Evolutionary conservation across 257 asterid species (phyloP), one percentile per base, ranked within the genome.

Genomic region (Ligustrum vulgare): DNA sequence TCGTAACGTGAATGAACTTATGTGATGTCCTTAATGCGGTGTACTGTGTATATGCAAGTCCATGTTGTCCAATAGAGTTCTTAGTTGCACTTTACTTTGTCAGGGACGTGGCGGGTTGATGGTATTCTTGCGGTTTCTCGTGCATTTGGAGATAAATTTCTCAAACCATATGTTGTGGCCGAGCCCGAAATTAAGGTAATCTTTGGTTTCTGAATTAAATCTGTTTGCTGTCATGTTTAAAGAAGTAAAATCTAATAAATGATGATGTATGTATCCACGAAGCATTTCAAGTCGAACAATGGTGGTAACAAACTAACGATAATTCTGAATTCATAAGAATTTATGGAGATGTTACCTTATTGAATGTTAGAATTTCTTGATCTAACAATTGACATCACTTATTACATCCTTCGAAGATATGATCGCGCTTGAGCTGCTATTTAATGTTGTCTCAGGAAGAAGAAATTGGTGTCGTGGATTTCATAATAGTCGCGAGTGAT

Each of bases 41-140:
- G n/a, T 7, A n/a, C n/a, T 11, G 10, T 51, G n/a, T 7, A n/a
- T 18, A n/a, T 16, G 2, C 1, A 7, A 54, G 25, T 54, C 2
- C 28, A 15, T 41, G 39, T 74, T 70, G 63, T 67, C 3, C 15
- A 35, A 39, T 67, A 16, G 32, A 69, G 23, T 65, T 43, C 63
- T 11, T 39, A 33, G 35, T 37, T 77, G 15, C 34, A 10, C 66
- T 39, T 54, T 34, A 63, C n/a, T 83, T 78, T 32, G 67, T 78
- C 78, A 87, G 92, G 96, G 76, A 87, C 93, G 39, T 88, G 96
- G 97, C 87, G 97, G 67, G 97, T 91, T 73, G 91, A 94, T 23
- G 97, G 97, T 35, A 92, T 91, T 83, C 93, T 91, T 77, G 96
- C 97, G 41, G 94, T 91, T 80, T 91, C 97, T 81, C 94, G 97